Conservation (phyloP, 1,284 basidiomycete genomes). For the Schizophyllum amplum region DNA sequence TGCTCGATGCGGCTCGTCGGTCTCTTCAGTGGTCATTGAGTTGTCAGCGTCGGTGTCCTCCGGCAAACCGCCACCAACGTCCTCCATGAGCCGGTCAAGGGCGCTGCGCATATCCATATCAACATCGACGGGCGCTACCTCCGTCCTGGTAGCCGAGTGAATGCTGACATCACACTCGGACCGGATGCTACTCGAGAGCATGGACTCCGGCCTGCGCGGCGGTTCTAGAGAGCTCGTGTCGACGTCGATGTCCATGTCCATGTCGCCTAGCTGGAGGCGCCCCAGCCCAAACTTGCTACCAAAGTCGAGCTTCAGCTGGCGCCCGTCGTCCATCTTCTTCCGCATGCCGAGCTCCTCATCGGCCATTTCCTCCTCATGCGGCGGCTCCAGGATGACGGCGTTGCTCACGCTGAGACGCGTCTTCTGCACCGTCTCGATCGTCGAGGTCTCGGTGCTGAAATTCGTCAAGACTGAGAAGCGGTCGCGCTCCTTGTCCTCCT, state of each 20-base stretch:
- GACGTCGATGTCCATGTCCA: slow-evolving; percentile 18
- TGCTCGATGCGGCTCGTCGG: background rate
- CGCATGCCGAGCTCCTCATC: slow-evolving; percentile 27
- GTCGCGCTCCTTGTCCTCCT: background rate
- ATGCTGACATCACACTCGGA: slow-evolving; percentile 12
- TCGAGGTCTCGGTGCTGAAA: slow-evolving; percentile 12
- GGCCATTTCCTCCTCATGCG: slow-evolving; percentile 4
- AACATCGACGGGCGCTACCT: slow-evolving; percentile 33
- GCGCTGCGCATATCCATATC: slow-evolving; percentile 69
- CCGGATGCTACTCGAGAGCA: too few relatives aligned
- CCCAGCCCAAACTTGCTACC: slow-evolving; percentile 37
- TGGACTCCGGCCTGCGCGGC: too few relatives aligned
- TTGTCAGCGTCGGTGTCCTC: slow-evolving; percentile 9
- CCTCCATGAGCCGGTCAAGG: slow-evolving; percentile 69
- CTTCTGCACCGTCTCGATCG: slow-evolving; percentile 1
- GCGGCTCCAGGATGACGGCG: background rate
- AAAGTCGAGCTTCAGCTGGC: slow-evolving; percentile 36
- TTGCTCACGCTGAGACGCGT: background rate
- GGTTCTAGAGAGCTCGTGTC: background rate
- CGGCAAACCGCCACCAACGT: slow-evolving; percentile 33
- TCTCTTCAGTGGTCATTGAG: slow-evolving; percentile 9
- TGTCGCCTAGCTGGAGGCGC: slow-evolving; percentile 17
- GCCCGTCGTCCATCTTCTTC: slow-evolving; percentile 13
- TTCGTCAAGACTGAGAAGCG: slow-evolving; percentile 22
- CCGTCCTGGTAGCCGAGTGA: slow-evolving; percentile 8